phyloP scores from a whole-genome alignment of 2,329 filamentous ascomycete genomes.

The Xylaria multiplex region DNA sequence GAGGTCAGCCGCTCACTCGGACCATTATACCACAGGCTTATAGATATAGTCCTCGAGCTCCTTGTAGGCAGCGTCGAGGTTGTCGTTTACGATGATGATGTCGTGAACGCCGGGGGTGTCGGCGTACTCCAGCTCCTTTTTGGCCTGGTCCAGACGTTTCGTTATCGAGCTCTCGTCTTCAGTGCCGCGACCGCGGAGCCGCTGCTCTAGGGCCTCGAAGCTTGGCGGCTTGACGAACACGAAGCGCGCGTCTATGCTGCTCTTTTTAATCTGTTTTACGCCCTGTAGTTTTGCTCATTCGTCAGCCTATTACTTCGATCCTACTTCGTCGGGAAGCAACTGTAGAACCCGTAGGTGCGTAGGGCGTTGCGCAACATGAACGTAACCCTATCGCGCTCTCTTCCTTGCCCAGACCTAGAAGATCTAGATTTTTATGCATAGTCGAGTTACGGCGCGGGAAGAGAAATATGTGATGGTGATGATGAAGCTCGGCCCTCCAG shows the following conservation, averaged over 20 bases:
- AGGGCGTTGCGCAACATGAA: neutral
- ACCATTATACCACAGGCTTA: slow-evolving; percentile 40
- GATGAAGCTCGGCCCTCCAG: neutral
- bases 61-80: slow-evolving; percentile 62
- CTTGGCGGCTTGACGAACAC: slow-evolving; percentile 86
- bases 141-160: slow-evolving; percentile 76
- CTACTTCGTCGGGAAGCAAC: neutral
- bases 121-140: slow-evolving; percentile 78
- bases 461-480: neutral
- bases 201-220: slow-evolving; percentile 75
- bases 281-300: slow-evolving; percentile 57
- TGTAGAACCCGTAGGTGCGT: neutral
- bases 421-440: neutral
- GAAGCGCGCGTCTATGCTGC: slow-evolving; percentile 75
- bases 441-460: neutral
- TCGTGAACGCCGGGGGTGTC: slow-evolving; percentile 74
- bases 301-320: slow-evolving; percentile 10
- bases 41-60: slow-evolving; percentile 63
- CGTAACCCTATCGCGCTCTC: too few species aligned
- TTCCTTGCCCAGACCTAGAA: neutral
- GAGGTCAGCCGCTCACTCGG: slow-evolving; percentile 13
- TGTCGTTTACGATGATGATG: slow-evolving; percentile 72
- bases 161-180: slow-evolving; percentile 77
- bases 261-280: slow-evolving; percentile 90
- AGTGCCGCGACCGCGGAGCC: slow-evolving; percentile 79